Conservation (phyloP, 2,329 filamentous ascomycete genomes). For the Ustulina deusta region DNA sequence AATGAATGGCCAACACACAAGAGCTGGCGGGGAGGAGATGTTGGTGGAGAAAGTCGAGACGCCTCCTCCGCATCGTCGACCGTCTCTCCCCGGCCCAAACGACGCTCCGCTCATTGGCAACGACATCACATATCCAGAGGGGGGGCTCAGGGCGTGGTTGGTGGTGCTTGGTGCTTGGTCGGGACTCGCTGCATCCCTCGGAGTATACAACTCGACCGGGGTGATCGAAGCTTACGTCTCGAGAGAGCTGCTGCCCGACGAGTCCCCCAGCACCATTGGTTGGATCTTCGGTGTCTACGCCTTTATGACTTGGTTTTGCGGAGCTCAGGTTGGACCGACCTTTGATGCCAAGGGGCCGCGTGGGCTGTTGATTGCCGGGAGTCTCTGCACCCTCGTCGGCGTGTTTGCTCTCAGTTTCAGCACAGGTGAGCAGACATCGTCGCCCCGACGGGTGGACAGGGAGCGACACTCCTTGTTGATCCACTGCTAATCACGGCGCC, state of each 20-base stretch:
- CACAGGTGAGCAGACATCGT: constrained; percentile 17
- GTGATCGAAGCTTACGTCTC: constrained; percentile 29
- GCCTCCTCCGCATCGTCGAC: background rate
- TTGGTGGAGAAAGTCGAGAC: constrained; percentile 1
- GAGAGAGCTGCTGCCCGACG: constrained; percentile 14
- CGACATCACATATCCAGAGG: constrained; percentile 26
- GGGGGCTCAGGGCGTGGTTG: constrained; percentile 26
- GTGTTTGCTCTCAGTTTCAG: constrained; percentile 30
- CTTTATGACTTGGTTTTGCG: constrained; percentile 32
- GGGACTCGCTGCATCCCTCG: constrained; percentile 29
- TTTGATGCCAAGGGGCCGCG: constrained; percentile 30
- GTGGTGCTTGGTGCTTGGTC: constrained; percentile 30
- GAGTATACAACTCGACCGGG: constrained; percentile 32
- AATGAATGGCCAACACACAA: constrained; percentile 1
- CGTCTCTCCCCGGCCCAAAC: constrained; percentile 2
- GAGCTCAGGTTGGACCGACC: constrained; percentile 28
- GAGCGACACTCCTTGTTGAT: background rate
- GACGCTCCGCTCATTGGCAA: constrained; percentile 5
- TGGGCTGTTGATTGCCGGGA: constrained; percentile 28
- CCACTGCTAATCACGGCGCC: background rate
- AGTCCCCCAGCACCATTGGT: constrained; percentile 28
- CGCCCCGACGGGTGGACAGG: too few relatives aligned
- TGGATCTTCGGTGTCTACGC: constrained; percentile 31
- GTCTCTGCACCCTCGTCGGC: constrained; percentile 27
- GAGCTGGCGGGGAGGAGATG: background rate